Percentiles rank a stretch among this genome's conserved stretches.
phyloP scores from a whole-genome alignment of 805 yeast species.

The Zygosaccharomyces pseudorouxii region DNA sequence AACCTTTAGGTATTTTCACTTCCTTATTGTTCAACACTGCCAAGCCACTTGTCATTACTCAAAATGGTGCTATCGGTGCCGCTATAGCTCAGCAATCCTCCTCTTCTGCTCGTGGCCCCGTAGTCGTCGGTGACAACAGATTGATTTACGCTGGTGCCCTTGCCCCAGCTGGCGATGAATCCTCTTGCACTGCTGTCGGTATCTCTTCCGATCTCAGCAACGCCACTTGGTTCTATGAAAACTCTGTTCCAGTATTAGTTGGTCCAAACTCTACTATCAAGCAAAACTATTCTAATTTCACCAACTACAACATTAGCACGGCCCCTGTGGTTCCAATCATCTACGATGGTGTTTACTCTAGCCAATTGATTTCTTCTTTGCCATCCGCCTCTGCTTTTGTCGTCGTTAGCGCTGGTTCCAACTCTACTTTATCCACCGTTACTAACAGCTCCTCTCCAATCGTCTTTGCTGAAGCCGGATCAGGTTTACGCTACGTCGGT shows the following conservation, averaged over 20 bases:
- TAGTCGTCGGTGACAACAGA: constrained; percentile 21
- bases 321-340: constrained; percentile 27
- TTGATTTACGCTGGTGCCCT: constrained; percentile 29
- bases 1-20: constrained; percentile 27
- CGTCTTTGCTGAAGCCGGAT: constrained; percentile 27
- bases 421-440: constrained; percentile 19
- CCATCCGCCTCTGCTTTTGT: constrained; percentile 25
- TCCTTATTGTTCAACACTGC: constrained; percentile 21
- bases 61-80: constrained; percentile 18
- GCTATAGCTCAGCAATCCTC: constrained; percentile 19
- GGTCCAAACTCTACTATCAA: constrained; percentile 21
- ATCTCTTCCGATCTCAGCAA: constrained; percentile 14
- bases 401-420: constrained; percentile 18
- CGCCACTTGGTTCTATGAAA: constrained; percentile 27
- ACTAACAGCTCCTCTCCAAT: constrained; percentile 21
- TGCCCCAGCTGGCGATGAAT: constrained; percentile 19
- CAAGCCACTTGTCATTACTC: constrained; percentile 24
- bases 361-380: constrained; percentile 14
- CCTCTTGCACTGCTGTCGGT: constrained; percentile 26
- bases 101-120: constrained; percentile 25
- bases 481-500: constrained; percentile 17
- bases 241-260: constrained; percentile 21
- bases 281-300: constrained; percentile 23
- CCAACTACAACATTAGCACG: constrained; percentile 11
- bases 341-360: constrained; percentile 24